Conservation (phyloP, 441 rosid genomes). For the Croton laevigatus region DNA sequence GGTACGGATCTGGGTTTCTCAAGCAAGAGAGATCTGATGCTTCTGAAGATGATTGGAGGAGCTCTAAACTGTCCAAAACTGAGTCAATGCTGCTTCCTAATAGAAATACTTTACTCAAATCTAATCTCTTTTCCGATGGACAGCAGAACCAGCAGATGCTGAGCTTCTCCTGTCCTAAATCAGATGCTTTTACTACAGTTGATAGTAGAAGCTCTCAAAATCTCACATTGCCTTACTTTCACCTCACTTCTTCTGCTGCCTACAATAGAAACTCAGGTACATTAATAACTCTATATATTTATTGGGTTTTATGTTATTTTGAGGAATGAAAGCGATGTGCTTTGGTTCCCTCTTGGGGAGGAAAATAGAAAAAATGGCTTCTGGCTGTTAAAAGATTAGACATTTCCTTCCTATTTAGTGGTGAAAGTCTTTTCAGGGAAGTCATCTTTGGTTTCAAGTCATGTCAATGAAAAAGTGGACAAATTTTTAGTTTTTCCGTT, state of each 20-base stretch:
- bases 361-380: not conserved
- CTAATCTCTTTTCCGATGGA: constrained; percentile 39
- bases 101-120: constrained; percentile 42
- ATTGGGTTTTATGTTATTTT: constrained; percentile 11
- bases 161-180: constrained; percentile 64
- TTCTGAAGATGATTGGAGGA: constrained; percentile 51
- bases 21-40: constrained; percentile 48
- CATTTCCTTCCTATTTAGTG: constrained; percentile 16
- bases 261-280: constrained; percentile 42
- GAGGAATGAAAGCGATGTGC: constrained; percentile 14
- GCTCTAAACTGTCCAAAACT: constrained; percentile 51
- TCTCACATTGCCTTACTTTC: constrained; percentile 39
- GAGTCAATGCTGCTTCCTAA: constrained; percentile 41
- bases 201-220: constrained; percentile 26
- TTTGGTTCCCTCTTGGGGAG: constrained; percentile 6
- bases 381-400: constrained; percentile 1
- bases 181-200: constrained; percentile 29
- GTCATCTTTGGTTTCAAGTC: constrained; percentile 29
- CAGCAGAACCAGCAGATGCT: constrained; percentile 54
- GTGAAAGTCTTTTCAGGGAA: constrained; percentile 34
- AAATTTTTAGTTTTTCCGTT: not conserved
- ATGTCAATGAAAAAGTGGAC: constrained; percentile 31
- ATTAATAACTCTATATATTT: not conserved
- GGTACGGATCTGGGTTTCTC: constrained; percentile 59
- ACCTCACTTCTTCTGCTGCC: constrained; percentile 42